Evolutionary conservation across 257 asterid species (phyloP).

Genomic region (Eustoma russellianum): DNA sequence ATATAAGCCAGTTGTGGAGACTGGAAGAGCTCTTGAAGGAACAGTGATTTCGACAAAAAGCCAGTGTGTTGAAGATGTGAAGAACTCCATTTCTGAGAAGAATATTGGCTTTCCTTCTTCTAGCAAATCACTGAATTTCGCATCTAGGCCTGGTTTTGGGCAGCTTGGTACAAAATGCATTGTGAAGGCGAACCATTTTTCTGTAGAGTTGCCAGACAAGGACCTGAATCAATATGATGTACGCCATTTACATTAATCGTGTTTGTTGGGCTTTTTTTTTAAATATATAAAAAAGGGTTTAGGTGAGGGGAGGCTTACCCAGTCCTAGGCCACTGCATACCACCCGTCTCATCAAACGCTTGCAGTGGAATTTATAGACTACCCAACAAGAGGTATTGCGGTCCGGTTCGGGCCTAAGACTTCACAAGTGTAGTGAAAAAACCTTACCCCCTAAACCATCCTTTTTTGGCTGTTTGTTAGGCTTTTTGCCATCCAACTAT

Average conservation of each 20-base stretch:
- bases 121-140: slow-evolving; percentile 63
- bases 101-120: slow-evolving; percentile 52
- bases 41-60: slow-evolving; percentile 7
- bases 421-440: too few species aligned
- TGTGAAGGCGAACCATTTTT: slow-evolving; percentile 97
- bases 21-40: slow-evolving; percentile 20
- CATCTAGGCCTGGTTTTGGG: slow-evolving; percentile 88
- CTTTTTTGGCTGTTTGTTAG: too few species aligned
- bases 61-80: slow-evolving; percentile 21
- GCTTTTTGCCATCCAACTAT: slow-evolving; percentile 12
- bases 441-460: too few species aligned
- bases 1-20: slow-evolving; percentile 31
- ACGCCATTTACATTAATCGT: slow-evolving; percentile 20
- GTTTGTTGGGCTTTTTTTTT: slow-evolving; percentile 10
- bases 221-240: slow-evolving; percentile 97
- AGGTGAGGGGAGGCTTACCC: too few species aligned
- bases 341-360: too few species aligned
- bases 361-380: too few species aligned
- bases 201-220: slow-evolving; percentile 86
- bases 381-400: too few species aligned
- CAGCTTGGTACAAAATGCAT: slow-evolving; percentile 86
- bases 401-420: too few species aligned
- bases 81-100: slow-evolving; percentile 17
- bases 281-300: too few species aligned
- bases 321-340: too few species aligned